Evolutionary conservation across 108 stramenopile species (phyloP).

Genomic region (Skeletonema menzelii): DNA sequence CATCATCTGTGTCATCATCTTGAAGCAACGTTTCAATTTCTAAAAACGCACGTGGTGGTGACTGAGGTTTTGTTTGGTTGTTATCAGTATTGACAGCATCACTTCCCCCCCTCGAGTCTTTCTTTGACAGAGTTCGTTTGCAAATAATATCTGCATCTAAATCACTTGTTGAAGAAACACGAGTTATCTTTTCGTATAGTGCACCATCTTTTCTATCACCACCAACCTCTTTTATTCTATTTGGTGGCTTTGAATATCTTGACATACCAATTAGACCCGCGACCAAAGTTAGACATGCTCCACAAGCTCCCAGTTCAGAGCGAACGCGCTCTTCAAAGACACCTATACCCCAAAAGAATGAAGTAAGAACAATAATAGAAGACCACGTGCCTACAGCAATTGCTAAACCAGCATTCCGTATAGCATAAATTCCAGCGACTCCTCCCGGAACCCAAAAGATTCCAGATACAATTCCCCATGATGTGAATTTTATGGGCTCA

Average conservation of each 20-base stretch:
- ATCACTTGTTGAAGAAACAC: neutral
- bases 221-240: neutral
- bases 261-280: slow-evolving; percentile 36
- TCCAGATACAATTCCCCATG: slow-evolving; percentile 76
- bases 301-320: slow-evolving; percentile 18
- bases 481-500: slow-evolving; percentile 55
- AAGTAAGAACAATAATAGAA: slow-evolving; percentile 62
- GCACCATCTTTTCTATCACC: neutral
- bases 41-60: neutral
- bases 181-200: neutral
- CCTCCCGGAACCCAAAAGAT: slow-evolving; percentile 76
- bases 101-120: neutral
- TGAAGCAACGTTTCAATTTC: slow-evolving; percentile 28
- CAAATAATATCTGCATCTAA: slow-evolving; percentile 5
- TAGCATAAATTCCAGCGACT: slow-evolving; percentile 51
- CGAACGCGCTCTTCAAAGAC: slow-evolving; percentile 67
- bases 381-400: slow-evolving; percentile 75
- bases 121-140: neutral
- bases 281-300: slow-evolving; percentile 23
- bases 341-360: slow-evolving; percentile 59
- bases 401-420: slow-evolving; percentile 74
- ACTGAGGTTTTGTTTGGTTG: neutral
- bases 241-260: slow-evolving; percentile 16
- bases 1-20: neutral
- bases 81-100: neutral